A percentile compares a stretch with the other conserved stretches of the same genome.
Conservation (phyloP, 805 yeast species). For the Nakazawaea wickerhamii region DNA sequence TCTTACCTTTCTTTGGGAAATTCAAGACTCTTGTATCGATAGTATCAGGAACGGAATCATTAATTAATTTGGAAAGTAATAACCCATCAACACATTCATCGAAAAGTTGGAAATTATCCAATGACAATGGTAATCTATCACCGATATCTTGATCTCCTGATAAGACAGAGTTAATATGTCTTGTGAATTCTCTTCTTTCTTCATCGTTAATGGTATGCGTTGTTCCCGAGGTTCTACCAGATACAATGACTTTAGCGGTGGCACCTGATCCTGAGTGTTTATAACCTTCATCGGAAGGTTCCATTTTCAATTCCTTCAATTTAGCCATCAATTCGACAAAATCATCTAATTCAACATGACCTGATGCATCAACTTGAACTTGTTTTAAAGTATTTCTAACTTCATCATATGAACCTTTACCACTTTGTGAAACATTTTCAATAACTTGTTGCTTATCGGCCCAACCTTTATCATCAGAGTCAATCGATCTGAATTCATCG, state of each 20-base stretch:
- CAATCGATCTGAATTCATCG: slow-evolving; percentile 83
- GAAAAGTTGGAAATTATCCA: slow-evolving; percentile 90
- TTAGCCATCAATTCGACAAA: slow-evolving; percentile 81
- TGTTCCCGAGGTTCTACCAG: slow-evolving; percentile 85
- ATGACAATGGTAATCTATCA: slow-evolving; percentile 79
- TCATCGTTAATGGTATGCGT: slow-evolving; percentile 97
- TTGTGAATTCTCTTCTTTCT: slow-evolving; percentile 91
- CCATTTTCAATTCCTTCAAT: slow-evolving; percentile 47
- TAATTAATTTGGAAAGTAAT: slow-evolving; percentile 86
- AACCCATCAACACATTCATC: slow-evolving; percentile 97
- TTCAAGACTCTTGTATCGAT: slow-evolving; percentile 97
- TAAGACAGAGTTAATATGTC: slow-evolving; percentile 89
- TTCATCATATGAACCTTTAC: slow-evolving; percentile 81
- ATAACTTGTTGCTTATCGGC: slow-evolving; percentile 88
- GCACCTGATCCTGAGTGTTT: slow-evolving; percentile 41
- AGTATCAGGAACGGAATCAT: slow-evolving; percentile 97
- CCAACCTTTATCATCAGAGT: slow-evolving; percentile 89
- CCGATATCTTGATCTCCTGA: slow-evolving; percentile 88
- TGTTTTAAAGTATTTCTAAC: slow-evolving; percentile 90
- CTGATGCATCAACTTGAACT: slow-evolving; percentile 93
- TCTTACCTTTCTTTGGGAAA: slow-evolving; percentile 74
- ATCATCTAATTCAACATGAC: slow-evolving; percentile 94
- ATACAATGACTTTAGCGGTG: slow-evolving; percentile 73
- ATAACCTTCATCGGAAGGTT: slow-evolving; percentile 23
- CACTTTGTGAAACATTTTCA: slow-evolving; percentile 72